Evolutionary conservation across 768 basidiomycete genomes (phyloP).

Genomic region (Leccinum imitatum): DNA sequence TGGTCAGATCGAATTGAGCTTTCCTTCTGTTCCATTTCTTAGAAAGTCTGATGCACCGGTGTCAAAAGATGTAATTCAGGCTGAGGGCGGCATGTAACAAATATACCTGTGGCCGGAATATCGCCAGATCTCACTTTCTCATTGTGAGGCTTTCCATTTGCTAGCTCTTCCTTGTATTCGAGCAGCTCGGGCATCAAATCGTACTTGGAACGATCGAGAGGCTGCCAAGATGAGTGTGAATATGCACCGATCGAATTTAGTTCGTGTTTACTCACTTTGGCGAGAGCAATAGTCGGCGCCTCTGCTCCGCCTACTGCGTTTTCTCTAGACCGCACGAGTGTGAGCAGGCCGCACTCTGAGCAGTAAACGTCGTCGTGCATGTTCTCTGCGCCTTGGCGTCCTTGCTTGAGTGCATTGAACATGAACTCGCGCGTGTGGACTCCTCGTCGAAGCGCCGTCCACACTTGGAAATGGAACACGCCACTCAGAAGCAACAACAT

Average conservation of each 20-base stretch:
- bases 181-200: conserved; percentile 12
- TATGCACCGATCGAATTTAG: not conserved
- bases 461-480: not conserved
- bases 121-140: not conserved
- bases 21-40: too few relatives aligned
- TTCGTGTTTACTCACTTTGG: conserved; percentile 1
- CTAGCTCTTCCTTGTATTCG: not conserved
- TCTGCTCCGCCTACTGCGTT: conserved; percentile 16
- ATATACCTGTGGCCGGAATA: not conserved
- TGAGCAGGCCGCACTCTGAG: conserved; percentile 17
- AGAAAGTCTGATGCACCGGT: too few relatives aligned
- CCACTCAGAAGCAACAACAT: not conserved
- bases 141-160: not conserved
- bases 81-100: too few relatives aligned
- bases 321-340: conserved; percentile 11
- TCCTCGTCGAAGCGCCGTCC: conserved; percentile 18
- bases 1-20: too few relatives aligned
- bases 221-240: conserved; percentile 1
- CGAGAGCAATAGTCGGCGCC: conserved; percentile 10
- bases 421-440: conserved; percentile 20
- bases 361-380: conserved; percentile 22
- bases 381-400: conserved; percentile 16
- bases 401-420: conserved; percentile 14
- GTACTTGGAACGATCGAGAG: conserved; percentile 16
- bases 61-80: too few relatives aligned